Evolutionary conservation across 257 asterid species (phyloP).

Genomic region (Euphrasia confusa): DNA sequence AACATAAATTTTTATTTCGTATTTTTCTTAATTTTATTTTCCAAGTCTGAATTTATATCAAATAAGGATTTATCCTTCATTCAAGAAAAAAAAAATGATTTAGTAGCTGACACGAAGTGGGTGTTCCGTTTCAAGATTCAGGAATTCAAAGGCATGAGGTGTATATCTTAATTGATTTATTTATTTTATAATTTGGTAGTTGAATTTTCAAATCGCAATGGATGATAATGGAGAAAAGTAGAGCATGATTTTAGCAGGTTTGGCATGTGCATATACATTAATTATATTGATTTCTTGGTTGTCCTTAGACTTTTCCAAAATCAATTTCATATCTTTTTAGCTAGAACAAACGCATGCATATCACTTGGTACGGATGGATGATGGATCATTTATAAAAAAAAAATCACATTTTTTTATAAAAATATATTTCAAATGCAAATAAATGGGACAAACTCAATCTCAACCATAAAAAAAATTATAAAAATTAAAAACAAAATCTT

Average conservation of each 20-base stretch:
- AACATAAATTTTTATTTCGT: too few relatives aligned
- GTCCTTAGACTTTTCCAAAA: slow-evolving; percentile 27
- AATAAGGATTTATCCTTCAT: too few relatives aligned
- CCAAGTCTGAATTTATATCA: too few relatives aligned
- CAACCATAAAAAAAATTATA: too few relatives aligned
- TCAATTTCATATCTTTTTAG: not conserved
- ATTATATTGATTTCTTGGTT: slow-evolving; percentile 22
- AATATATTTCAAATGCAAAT: too few relatives aligned
- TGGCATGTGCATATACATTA: slow-evolving; percentile 29
- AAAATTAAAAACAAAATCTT: too few relatives aligned
- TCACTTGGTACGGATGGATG: not conserved
- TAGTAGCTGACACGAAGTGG: not conserved
- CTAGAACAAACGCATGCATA: not conserved
- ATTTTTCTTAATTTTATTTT: too few relatives aligned
- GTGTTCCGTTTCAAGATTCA: slow-evolving; percentile 21
- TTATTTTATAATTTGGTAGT: not conserved
- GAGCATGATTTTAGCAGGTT: slow-evolving; percentile 12
- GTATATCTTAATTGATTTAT: slow-evolving; percentile 16
- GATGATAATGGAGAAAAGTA: slow-evolving; percentile 28
- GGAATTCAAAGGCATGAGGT: slow-evolving; percentile 23
- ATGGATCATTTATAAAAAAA: too few relatives aligned
- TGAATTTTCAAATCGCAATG: slow-evolving; percentile 39
- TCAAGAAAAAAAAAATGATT: too few relatives aligned
- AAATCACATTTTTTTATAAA: too few relatives aligned
- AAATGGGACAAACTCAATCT: too few relatives aligned